Base-by-base conservation (phyloP, 306 rosid species). In the Calophaca sinica region DNA sequence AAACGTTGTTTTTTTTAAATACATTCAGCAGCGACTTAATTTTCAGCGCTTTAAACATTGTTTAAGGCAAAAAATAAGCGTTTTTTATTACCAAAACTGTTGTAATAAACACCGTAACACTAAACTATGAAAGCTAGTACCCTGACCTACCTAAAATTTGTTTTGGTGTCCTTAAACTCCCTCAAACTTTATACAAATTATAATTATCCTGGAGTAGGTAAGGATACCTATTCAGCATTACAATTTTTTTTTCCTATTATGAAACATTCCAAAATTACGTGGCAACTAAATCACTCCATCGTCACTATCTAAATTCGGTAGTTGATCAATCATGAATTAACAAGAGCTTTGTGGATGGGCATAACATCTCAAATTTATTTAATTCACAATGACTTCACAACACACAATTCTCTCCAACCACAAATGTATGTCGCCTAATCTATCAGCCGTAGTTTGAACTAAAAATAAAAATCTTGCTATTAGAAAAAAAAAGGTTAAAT, bases 301-400 rank as follows among this genome's bases (percentile, higher is more conserved):
- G 64, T 76, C 50, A 35, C 68, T 53, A 53, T 76, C 59, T 2
- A 76, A 76, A 76, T 66, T 57, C 20, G 80, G 74, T 76, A 42
- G 80, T 76, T 76, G 74, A 67, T 67, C 51, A 55, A 67, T 76
- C 68, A 32, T 44, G 60, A 44, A 75, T 5, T 75, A n/a, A 64
- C 42, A 41, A 20, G 46, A 64, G 44, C 7, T 9, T 75, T 73
- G 64, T 75, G 55, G 52, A 51, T 31, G 7, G 72, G 70, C 60
- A 51, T 63, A 51, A 38, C 35, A 9, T 36, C 33, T 33, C 36
- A 46, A 48, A 13, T 62, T 74, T 39, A n/a, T 7, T 50, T 7
- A 12, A 46, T 51, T 50, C 62, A 68, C 26, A 20, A 49, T 62
- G 51, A 15, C 52, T 74, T 48, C 62, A 48, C 70, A 38, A 26